Evolutionary conservation across 352 stramenopile genomes (phyloP).

Genomic region (Globisporangium viniferum): DNA sequence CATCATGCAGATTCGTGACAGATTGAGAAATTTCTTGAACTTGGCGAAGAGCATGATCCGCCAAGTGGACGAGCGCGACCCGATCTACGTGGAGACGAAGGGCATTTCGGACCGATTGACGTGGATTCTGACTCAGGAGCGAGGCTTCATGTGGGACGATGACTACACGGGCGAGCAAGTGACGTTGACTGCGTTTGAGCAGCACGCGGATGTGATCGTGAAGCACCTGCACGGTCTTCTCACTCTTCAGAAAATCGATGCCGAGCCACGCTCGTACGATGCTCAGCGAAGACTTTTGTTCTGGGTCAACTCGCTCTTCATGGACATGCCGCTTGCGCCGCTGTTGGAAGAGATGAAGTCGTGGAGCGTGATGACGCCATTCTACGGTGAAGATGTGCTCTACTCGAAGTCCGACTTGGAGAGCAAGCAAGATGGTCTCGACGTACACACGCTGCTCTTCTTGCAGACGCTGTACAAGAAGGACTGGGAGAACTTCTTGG

Average conservation of each 20-base stretch:
- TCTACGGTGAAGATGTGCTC: constrained; percentile 98
- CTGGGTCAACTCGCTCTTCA: constrained; percentile 99
- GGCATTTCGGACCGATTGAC: constrained; percentile 94
- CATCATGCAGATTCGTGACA: constrained; percentile 93
- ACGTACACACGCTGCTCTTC: constrained; percentile 85
- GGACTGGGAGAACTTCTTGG: constrained; percentile 98
- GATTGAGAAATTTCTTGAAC: constrained; percentile 92
- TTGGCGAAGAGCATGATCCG: constrained; percentile 87
- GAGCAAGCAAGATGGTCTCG: constrained; percentile 92
- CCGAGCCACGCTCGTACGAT: constrained; percentile 96
- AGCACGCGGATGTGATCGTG: constrained; percentile 74
- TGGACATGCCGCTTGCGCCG: constrained; percentile 98
- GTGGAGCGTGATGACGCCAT: constrained; percentile 98
- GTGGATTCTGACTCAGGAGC: constrained; percentile 95
- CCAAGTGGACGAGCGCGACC: constrained; percentile 73
- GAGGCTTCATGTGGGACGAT: constrained; percentile 98
- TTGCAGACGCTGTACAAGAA: constrained; percentile 97
- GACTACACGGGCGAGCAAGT: constrained; percentile 96
- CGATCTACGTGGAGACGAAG: constrained; percentile 81
- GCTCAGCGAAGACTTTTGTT: constrained; percentile 95
- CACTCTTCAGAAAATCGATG: constrained; percentile 96
- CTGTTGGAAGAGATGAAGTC: constrained; percentile 98
- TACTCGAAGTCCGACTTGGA: constrained; percentile 97
- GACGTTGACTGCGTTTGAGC: constrained; percentile 82
- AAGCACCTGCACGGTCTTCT: constrained; percentile 93